A percentile compares a stretch with the other conserved stretches of the same genome.
Conservation (phyloP, 2,329 filamentous ascomycete species). For the Apiospora arundinis region DNA sequence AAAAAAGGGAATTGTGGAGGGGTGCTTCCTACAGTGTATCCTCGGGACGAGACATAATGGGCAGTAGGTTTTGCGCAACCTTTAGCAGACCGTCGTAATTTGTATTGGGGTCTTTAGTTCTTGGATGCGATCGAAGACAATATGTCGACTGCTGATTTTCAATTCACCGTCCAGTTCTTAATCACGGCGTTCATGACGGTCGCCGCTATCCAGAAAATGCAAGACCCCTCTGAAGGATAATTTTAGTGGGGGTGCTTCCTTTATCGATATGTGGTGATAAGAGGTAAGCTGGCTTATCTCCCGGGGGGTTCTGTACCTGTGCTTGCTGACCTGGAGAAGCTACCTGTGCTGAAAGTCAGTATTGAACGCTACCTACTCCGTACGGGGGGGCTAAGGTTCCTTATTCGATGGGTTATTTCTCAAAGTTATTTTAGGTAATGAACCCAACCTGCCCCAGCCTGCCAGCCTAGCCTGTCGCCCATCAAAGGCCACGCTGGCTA, state of each 20-base stretch:
- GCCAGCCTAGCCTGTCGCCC: not conserved
- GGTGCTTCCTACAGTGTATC: slow-evolving; percentile 76
- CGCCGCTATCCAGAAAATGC: not conserved
- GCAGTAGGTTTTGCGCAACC: not conserved
- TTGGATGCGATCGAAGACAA: not conserved
- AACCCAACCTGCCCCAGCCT: no score
- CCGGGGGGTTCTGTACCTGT: not conserved
- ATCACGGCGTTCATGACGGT: slow-evolving; percentile 2
- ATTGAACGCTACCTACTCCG: not conserved
- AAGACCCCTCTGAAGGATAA: slow-evolving; percentile 16
- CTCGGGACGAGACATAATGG: slow-evolving; percentile 93
- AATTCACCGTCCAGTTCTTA: not conserved
- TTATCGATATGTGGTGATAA: not conserved
- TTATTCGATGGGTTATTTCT: not conserved
- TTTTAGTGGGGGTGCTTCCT: not conserved
- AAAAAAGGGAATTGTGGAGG: slow-evolving; percentile 26
- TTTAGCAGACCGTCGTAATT: not conserved
- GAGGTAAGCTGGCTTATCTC: not conserved
- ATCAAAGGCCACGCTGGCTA: slow-evolving; percentile 18
- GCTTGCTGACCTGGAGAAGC: no score
- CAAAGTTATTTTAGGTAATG: not conserved
- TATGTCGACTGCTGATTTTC: not conserved
- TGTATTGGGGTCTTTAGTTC: not conserved
- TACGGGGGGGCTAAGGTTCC: not conserved
- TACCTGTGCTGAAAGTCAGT: not conserved